Evolutionary conservation across 2,329 filamentous ascomycete genomes (phyloP), one percentile per base, ranked within the genome.

Genomic region (Hawksworthiomyces lignivorus): DNA sequence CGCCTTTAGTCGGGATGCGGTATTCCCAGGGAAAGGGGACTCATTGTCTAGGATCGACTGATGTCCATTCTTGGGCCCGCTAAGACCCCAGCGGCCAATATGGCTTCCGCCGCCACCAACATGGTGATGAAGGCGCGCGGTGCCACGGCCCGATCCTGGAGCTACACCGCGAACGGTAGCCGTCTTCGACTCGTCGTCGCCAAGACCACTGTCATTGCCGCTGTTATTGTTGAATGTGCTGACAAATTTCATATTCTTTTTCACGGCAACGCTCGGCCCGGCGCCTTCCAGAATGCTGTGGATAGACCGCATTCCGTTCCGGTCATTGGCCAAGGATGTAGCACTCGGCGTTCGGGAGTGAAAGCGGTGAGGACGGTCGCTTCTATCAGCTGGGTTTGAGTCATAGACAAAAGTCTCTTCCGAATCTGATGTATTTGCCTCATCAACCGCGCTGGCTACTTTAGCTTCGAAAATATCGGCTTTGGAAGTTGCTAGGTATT

Each of bases 371-470:
- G 75, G 75, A 30, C 78, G 70, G 41, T 81, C 77, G 36, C 67
- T 70, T 37, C 58, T 62, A 50, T 84, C 80, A 39, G 87, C 85
- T 9, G 90, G 92, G 56, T 98, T 98, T 20, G 92, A 97, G 62
- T 98, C 92, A 64, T 98, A 98, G 14, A 98, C 92, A 62, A 97
- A 98, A 0, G 92, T 97, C 63, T 97, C 92, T 56, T 96, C 92
- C 1, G 90, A 97, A 60, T 98, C 92, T 7, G 90, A 96, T 11
- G 90, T 94, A 61, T 96, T 86, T 33, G 87, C 88, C 61, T 97
- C 89, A 59, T 97, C 90, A 39, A 98, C 88, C 8, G 90, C 90
- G 60, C 82, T 96, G 38, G 90, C 90, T 52, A 98, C 88, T 58
- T 94, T 94, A 52, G 89, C 88, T 67, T 97, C 92, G 60, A 98